Base-by-base conservation (phyloP, 192 early-diverging fungal species). In the Coemansia sp. region DNA sequence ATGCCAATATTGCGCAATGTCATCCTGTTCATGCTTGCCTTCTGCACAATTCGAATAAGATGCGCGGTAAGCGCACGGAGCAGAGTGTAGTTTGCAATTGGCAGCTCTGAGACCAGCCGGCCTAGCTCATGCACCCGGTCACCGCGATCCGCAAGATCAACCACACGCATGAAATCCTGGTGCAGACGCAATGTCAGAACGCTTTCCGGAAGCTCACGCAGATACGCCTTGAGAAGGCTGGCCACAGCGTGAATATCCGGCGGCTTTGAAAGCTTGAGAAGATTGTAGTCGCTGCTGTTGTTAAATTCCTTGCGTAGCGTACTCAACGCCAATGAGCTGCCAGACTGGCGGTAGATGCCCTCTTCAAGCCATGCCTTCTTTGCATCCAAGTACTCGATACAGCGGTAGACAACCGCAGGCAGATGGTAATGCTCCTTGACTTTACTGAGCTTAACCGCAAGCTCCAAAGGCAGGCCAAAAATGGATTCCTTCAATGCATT, bases 181-280 rank as follows among this genome's bases (percentile, higher is more conserved):
- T 90, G 89, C n/a, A 95, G 72, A n/a, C 92, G 92, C n/a, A 88
- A 68, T 4, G 95, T 97, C 41, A 99, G 85, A 15, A 99, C 88
- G 48, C 92, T 95, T 6, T 86, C 86, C 0, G 94, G 90, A 51
- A 99, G 83, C 75, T 96, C 96, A 36, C 97, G 86, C 41, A 99
- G 73, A 70, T 91, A 99, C 41, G 94, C 84, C 75, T 99, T 99
- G 45, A 99, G 84, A 52, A 98, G 66, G 13, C 95, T 94, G 41
- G 95, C 90, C 26, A 99, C 89, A 0, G 91, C 94, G 70, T 99
- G 97, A n/a, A 95, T 89, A 65, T 99, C 97, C 39, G 95, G 93
- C 57, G 85, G 87, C 65, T 85, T 82, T 19, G 72, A 71, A 61
- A 75, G 61, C 67, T 84, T 80, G 26, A 82, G 64, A 41, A 85